Base-by-base conservation (phyloP, 2,329 filamentous ascomycete species). In the Colletotrichum coccodes region DNA sequence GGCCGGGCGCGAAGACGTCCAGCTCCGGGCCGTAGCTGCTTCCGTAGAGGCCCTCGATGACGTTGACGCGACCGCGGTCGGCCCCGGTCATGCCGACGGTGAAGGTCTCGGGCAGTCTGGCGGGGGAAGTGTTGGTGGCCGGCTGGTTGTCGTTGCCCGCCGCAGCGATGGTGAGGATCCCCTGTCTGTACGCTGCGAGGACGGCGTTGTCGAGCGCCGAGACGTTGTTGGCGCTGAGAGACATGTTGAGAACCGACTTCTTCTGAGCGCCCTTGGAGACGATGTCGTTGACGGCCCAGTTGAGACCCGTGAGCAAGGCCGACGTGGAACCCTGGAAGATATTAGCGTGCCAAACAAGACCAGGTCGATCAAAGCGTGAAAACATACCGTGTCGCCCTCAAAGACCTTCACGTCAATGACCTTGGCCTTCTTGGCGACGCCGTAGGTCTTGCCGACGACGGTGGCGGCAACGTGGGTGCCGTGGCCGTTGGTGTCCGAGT, bases 151-250 rank as follows among this genome's bases (percentile, higher is more conserved):
- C 75, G 75, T 89, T 89, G 16, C 88, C 88, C 14, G 87, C 87
- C 4, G 87, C 86, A 0, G 87, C 86, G 36, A 86, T 83, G 1
- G 85, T 80, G 50, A 87, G 81, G 23, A 90, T 76, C 18, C 87
- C 87, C 3, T 76, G 73, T 21, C 74, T 72, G 72, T 82, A 83
- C 50, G 86, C 84, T 26, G 76, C 78, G 49, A 79, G 70, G n/a
- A 68, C 60, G 44, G 64, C 64, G 73, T 89, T 89, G 18, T 87
- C 87, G 18, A 87, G 86, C 4, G 87, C 86, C 0, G 87, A 85
- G 28, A 85, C 83, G 54, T 71, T 73, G 12, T 46, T 23, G 9
- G 80, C 81, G 21, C 82, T 80, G 16, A 84, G 77, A 18, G 79
- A 81, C 79, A 84, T 79, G 73, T 76, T 81, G 46, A 82, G 75